A percentile compares a stretch with the other conserved stretches of the same genome.
Conservation (phyloP, 2,329 filamentous ascomycete species). For the Phaeophleospora eucalypticola region DNA sequence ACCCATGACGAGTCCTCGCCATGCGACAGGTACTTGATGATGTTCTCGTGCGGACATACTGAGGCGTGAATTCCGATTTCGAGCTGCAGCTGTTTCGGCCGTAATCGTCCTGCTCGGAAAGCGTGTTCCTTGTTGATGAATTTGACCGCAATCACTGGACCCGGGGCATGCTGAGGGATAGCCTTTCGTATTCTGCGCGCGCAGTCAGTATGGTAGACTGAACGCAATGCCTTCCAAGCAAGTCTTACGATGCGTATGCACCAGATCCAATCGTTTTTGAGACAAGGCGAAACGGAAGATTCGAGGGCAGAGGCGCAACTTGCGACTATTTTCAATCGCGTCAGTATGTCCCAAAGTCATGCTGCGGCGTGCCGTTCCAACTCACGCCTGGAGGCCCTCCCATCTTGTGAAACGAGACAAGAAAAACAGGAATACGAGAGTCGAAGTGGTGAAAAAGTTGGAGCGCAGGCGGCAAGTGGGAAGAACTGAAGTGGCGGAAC, state of each 20-base stretch:
- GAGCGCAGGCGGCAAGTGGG: background rate
- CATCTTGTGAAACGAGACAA: slow-evolving; percentile 14
- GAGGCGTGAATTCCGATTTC: slow-evolving; percentile 87
- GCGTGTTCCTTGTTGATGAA: slow-evolving; percentile 98
- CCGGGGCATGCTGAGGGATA: slow-evolving; percentile 62
- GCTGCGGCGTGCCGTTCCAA: background rate
- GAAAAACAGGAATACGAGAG: slow-evolving; percentile 1
- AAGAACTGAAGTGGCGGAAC: background rate
- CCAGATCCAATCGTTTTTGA: slow-evolving; percentile 96
- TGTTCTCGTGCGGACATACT: slow-evolving; percentile 77
- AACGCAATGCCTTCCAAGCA: background rate
- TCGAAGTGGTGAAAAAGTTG: background rate
- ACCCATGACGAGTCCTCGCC: slow-evolving; percentile 84
- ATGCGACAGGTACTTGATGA: slow-evolving; percentile 86
- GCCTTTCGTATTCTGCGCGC: slow-evolving; percentile 81
- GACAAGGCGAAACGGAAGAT: slow-evolving; percentile 89
- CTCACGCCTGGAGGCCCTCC: slow-evolving; percentile 24
- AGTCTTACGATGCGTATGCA: slow-evolving; percentile 85
- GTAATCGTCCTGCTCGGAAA: slow-evolving; percentile 80
- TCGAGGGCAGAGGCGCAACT: slow-evolving; percentile 74
- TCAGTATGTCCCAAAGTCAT: slow-evolving; percentile 3
- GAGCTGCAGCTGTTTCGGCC: slow-evolving; percentile 82
- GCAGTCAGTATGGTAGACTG: background rate
- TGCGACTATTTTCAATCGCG: slow-evolving; percentile 60
- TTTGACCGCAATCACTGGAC: slow-evolving; percentile 91